These are phyloP conservation scores for Boletus sensibilis DNA, from an alignment of 768 basidiomycete genomes.

Conservation along the genomic window DNA sequence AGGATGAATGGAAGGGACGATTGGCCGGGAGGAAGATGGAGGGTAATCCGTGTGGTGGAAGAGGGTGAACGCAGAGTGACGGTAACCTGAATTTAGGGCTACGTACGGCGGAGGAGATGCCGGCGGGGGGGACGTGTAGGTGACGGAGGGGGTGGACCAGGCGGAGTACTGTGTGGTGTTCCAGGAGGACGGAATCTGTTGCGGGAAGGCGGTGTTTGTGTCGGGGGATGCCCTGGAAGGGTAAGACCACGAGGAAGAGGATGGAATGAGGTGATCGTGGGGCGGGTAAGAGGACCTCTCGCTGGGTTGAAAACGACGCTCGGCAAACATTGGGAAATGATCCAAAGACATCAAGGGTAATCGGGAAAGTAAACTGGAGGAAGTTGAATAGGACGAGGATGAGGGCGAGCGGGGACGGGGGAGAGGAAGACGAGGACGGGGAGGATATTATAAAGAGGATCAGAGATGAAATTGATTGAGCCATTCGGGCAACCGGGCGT, in stretches of 20 bases:
- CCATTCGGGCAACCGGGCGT: constrained; percentile 13
- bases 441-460: constrained; percentile 34
- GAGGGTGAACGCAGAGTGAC: constrained; percentile 23
- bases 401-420: constrained; percentile 7
- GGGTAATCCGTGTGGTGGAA: constrained; percentile 25
- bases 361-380: neutral
- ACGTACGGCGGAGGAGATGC: constrained; percentile 25
- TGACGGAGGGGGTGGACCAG: constrained; percentile 14
- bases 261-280: constrained; percentile 24
- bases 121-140: constrained; percentile 24
- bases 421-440: constrained; percentile 11
- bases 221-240: constrained; percentile 24
- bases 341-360: constrained; percentile 31
- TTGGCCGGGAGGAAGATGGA: constrained; percentile 16
- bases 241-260: constrained; percentile 29
- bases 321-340: constrained; percentile 33
- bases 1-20: constrained; percentile 14
- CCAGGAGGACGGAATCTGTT: constrained; percentile 23
- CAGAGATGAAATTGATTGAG: constrained; percentile 22
- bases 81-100: constrained; percentile 20
- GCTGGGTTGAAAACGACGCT: constrained; percentile 32
- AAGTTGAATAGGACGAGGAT: neutral
- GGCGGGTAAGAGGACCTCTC: constrained; percentile 24
- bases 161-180: constrained; percentile 14
- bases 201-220: constrained; percentile 9